phyloP scores from a whole-genome alignment of 345 rosid species.

The Adansonia digitata region DNA sequence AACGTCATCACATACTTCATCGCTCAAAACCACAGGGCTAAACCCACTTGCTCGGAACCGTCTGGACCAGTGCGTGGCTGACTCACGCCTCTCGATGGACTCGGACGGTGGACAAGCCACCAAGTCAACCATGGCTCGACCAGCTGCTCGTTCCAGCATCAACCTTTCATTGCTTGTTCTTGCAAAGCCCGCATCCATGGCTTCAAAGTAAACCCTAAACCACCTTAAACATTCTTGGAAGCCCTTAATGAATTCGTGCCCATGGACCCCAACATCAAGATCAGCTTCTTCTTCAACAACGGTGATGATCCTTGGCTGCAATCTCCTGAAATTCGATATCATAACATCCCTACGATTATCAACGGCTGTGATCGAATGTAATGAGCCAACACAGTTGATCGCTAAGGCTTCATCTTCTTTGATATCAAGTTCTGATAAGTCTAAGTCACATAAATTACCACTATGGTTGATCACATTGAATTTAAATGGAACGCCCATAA shows the following conservation, averaged over 20 bases:
- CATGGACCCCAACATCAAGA: conserved; percentile 55
- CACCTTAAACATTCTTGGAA: conserved; percentile 74
- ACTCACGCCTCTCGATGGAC: conserved; percentile 74
- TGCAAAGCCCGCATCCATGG: conserved; percentile 70
- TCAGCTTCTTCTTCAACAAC: too few species aligned
- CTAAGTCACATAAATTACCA: conserved; percentile 66
- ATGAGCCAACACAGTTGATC: too few species aligned
- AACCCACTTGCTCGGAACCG: conserved; percentile 60
- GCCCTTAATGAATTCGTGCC: conserved; percentile 55
- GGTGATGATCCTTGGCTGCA: conserved; percentile 72
- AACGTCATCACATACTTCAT: too few species aligned
- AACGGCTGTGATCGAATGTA: conserved; percentile 37
- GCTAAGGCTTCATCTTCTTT: too few species aligned
- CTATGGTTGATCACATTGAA: conserved; percentile 77
- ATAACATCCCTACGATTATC: conserved; percentile 51
- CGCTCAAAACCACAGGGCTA: conserved; percentile 42
- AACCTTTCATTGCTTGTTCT: conserved; percentile 75
- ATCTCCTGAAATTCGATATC: too few species aligned
- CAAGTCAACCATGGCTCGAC: too few species aligned
- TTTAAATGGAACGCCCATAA: too few species aligned
- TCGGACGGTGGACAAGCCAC: conserved; percentile 63
- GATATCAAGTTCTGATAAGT: too few species aligned
- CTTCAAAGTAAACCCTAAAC: conserved; percentile 84
- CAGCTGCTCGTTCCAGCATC: conserved; percentile 87
- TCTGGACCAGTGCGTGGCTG: conserved; percentile 68